phyloP scores from a whole-genome alignment of 2,329 filamentous ascomycete genomes.

The Botrytis paeoniae region DNA sequence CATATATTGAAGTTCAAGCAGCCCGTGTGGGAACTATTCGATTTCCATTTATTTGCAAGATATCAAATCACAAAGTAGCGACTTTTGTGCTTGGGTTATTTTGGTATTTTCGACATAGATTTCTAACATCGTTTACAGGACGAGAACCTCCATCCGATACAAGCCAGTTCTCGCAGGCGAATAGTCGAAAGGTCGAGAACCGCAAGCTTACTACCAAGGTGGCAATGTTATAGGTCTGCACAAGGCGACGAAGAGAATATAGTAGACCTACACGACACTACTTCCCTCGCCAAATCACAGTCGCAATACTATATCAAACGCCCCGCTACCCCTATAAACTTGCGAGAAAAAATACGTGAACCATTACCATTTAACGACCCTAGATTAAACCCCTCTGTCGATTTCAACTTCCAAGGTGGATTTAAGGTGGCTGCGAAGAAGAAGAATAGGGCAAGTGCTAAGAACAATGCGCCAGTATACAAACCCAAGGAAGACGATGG shows the following conservation, averaged over 20 bases:
- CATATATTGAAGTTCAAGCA: not conserved
- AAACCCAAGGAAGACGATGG: slow-evolving; percentile 43
- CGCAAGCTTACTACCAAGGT: slow-evolving; percentile 25
- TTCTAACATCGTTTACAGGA: slow-evolving; percentile 36
- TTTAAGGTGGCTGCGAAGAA: slow-evolving; percentile 57
- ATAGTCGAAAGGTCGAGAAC: slow-evolving; percentile 28
- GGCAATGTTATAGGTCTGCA: slow-evolving; percentile 21
- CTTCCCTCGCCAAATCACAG: slow-evolving; percentile 33
- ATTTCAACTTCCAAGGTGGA: slow-evolving; percentile 55
- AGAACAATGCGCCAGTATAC: slow-evolving; percentile 41
- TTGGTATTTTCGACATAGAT: slow-evolving; percentile 35
- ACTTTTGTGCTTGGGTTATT: slow-evolving; percentile 32
- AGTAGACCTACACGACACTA: slow-evolving; percentile 31
- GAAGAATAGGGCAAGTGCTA: slow-evolving; percentile 41
- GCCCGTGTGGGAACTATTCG: not conserved
- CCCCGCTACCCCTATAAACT: slow-evolving; percentile 27
- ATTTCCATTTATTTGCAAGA: slow-evolving; percentile 17
- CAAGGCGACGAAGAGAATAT: slow-evolving; percentile 24
- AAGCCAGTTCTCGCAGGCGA: slow-evolving; percentile 34
- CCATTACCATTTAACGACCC: slow-evolving; percentile 46
- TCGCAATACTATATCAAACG: slow-evolving; percentile 26
- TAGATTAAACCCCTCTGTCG: slow-evolving; percentile 47
- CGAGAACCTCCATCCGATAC: slow-evolving; percentile 30
- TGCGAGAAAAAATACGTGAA: slow-evolving; percentile 24
- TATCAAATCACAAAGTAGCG: slow-evolving; percentile 37